Evolutionary conservation across 116 monocot genomes (phyloP).

Genomic region (Posidonia oceanica): DNA sequence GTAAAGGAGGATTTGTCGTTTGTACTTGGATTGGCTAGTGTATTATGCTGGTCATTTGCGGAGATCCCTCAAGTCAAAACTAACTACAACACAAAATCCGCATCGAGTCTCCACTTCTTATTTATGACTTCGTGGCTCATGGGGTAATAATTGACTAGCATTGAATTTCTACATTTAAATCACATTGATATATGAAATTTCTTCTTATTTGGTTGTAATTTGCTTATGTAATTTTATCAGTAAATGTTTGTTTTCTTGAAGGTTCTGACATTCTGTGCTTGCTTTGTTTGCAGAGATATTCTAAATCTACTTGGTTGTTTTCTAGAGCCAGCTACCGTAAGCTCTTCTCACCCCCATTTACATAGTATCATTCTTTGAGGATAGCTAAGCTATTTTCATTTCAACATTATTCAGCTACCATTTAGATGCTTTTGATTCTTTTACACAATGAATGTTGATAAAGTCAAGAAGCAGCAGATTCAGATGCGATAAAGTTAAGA

Average conservation of each 20-base stretch:
- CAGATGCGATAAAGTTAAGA: too few species aligned
- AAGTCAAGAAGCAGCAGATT: too few species aligned
- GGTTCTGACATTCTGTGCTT: neutral
- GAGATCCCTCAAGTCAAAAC: slow-evolving; percentile 85
- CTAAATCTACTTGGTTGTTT: slow-evolving; percentile 68
- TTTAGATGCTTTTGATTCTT: too few species aligned
- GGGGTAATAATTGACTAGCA: slow-evolving; percentile 27
- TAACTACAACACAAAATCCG: slow-evolving; percentile 57
- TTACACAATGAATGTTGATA: too few species aligned
- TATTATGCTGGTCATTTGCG: slow-evolving; percentile 66
- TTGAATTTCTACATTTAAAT: neutral
- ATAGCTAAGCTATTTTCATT: too few species aligned
- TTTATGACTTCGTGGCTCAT: slow-evolving; percentile 76
- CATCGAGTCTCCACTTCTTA: slow-evolving; percentile 46
- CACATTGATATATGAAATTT: too few species aligned
- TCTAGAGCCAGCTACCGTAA: slow-evolving; percentile 82
- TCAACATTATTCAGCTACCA: too few species aligned
- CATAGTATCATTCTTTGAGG: too few species aligned
- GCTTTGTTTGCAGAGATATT: slow-evolving; percentile 42
- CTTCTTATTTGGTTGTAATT: too few species aligned
- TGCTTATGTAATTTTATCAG: too few species aligned
- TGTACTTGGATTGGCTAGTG: slow-evolving; percentile 44
- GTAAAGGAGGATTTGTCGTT: slow-evolving; percentile 25
- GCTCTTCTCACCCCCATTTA: slow-evolving; percentile 6
- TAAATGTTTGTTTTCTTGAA: too few species aligned